Evolutionary conservation across 1,284 basidiomycete species (phyloP), one percentile per base, ranked within the genome.

Genomic region (Marasmius oreades): DNA sequence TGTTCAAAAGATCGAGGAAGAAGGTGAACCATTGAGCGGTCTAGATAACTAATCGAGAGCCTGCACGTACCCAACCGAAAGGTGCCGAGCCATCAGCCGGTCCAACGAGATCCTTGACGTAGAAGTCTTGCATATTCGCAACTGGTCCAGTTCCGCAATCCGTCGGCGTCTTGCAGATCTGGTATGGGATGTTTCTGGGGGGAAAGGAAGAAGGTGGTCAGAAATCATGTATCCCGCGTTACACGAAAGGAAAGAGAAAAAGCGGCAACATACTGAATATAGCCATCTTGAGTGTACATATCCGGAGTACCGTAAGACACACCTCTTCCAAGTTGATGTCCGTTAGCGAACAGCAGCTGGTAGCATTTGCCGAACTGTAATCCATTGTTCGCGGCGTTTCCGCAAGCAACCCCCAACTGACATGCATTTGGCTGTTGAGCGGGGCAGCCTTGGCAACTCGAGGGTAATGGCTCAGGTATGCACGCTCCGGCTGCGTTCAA

Each of bases 301-400:
- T 56, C n/a, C n/a, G n/a, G n/a, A n/a, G n/a, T n/a, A n/a, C 31
- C 45, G 24, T 26, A 22, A n/a, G n/a, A n/a, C n/a, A 1, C 16
- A 2, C 48, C 47, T 24, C 55, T 33, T 12, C 55, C 55, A 3
- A 56, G 28, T 37, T 56, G 55, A 18, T 45, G 18, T 12, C 55
- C 55, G 31, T 51, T 47, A 36, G 48, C 18, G 36, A 56, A 51
- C 23, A 31, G 10, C 12, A 56, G 8, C 16, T 51, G 47, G 20
- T 56, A 56, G 34, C 55, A 56, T 18, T 22, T 20, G 1, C 55
- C 55, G 24, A 18, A 56, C 23, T 56, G 10, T 10, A 56, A 28
- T n/a, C 55, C 55, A 28, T 39, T 56, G 23, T 51, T 42, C 5
- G 24, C 37, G 26, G 1, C 22, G 26, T 44, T 18, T 4, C 55